These are phyloP conservation scores for Blastomyces percursus DNA, from an alignment of 2,329 filamentous ascomycete genomes.

Conservation along the genomic window DNA sequence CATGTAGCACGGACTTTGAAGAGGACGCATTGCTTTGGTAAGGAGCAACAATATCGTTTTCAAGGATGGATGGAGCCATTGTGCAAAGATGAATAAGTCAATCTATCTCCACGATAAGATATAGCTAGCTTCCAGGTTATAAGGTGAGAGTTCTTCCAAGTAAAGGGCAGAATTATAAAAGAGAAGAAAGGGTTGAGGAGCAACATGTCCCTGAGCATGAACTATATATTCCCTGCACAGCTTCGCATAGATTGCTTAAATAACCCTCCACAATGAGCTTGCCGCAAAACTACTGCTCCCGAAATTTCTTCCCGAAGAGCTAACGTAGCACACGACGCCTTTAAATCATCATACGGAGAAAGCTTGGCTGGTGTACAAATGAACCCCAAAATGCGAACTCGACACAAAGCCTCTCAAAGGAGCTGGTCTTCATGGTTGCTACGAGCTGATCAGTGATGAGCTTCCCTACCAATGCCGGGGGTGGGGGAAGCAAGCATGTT, in stretches of 20 bases:
- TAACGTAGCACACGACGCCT: not conserved
- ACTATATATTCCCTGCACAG: not conserved
- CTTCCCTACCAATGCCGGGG: not conserved
- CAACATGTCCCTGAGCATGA: not conserved
- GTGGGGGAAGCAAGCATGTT: not conserved
- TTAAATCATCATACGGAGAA: not conserved
- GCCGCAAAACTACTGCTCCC: not conserved
- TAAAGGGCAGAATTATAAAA: not conserved
- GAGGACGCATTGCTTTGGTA: not conserved
- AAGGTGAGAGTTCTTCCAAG: not conserved
- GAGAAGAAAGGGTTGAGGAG: not conserved
- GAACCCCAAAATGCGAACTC: not conserved
- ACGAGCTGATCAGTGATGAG: not conserved
- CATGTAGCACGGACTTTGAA: not conserved
- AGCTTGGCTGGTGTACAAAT: not conserved
- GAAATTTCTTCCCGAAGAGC: not conserved
- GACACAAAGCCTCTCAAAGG: not conserved
- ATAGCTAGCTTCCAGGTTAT: not conserved
- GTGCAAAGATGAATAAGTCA: not conserved
- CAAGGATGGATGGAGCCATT: slow-evolving; percentile 4
- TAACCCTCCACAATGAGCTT: not conserved
- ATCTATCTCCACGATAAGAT: not conserved
- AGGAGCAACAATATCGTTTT: not conserved
- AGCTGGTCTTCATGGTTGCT: not conserved
- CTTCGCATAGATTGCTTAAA: not conserved